Evolutionary conservation across 2,329 filamentous ascomycete species (phyloP), one percentile per base, ranked within the genome.

Genomic region (Diaporthe vaccinii): DNA sequence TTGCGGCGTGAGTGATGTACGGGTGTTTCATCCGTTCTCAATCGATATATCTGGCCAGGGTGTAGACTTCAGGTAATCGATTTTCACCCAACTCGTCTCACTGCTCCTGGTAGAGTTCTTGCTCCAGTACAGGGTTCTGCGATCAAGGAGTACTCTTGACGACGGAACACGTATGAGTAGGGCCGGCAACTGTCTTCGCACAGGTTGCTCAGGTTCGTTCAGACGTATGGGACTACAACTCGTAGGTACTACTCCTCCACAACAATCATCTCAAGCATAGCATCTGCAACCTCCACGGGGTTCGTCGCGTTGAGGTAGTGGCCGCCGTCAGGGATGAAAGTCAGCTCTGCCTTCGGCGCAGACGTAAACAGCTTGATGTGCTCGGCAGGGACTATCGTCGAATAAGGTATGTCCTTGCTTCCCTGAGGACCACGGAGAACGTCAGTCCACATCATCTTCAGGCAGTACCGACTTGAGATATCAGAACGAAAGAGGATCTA

Each of bases 221-320:
- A 9, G 28, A 58, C 3, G 9, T 46, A n/a, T 71, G 22, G 28
- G 51, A 69, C 34, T 25, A 55, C 6, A 14, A 31, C 8, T 22
- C 5, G 9, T 22, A 9, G 22, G 20, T 28, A 41, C 51, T 57
- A 74, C 12, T 17, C 20, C 8, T 9, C 41, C 14, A 25, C 34
- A 39, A 78, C 78, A 0, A 86, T 79, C 82, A 87, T 84, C 77
- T 83, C 80, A 46, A 90, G 79, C 73, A 91, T 80, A 0, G 86
- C 85, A 67, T 83, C 82, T 67, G 86, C 83, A 0, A 85, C 82
- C 77, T 89, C 87, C 72, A 84, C 83, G 17, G 87, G 87, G 78
- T 84, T 87, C 3, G 87, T 88, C 0, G 86, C 86, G 74, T 84
- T 89, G 69, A 90, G 79, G 76, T 88, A 89, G 78, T 90, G 88